A percentile compares a stretch with the other conserved stretches of the same genome.
These are phyloP conservation scores for Aureobasidium subglaciale DNA, from an alignment of 2,329 filamentous ascomycete species.

Conservation along the genomic window DNA sequence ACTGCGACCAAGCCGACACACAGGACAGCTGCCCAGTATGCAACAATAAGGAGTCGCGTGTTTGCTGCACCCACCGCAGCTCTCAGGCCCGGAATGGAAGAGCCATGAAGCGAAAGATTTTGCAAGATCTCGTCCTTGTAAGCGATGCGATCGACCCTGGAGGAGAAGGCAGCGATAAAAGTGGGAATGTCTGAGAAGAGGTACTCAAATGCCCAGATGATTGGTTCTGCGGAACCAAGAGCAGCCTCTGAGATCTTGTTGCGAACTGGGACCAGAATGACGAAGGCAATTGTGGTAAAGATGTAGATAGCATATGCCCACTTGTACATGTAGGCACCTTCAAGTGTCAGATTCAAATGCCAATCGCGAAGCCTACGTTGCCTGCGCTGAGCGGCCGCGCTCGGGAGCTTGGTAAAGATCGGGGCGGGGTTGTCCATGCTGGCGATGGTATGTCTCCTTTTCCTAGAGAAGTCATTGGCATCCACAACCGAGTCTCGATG, in stretches of 20 bases:
- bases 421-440: constrained; percentile 6
- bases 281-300: constrained; percentile 58
- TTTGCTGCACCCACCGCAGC: constrained; percentile 66
- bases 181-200: constrained; percentile 69
- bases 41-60: constrained; percentile 67
- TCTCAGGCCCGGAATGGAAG: constrained; percentile 52
- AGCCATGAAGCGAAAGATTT: background rate
- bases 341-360: constrained; percentile 72
- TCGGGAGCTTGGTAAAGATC: background rate
- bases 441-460: constrained; percentile 14
- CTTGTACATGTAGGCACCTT: constrained; percentile 68
- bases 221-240: constrained; percentile 66
- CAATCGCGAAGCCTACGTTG: constrained; percentile 32
- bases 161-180: constrained; percentile 29
- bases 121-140: constrained; percentile 14
- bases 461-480: background rate
- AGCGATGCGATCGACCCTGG: constrained; percentile 17
- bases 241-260: constrained; percentile 61
- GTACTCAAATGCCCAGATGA: constrained; percentile 90
- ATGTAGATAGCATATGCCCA: constrained; percentile 78
- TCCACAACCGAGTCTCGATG: background rate
- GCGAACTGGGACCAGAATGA: constrained; percentile 66
- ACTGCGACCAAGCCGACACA: constrained; percentile 66
- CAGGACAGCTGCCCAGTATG: constrained; percentile 67
- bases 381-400: background rate